Percentiles rank a stretch among this genome's conserved stretches.
Conservation (phyloP, 371 early-diverging fungal species). For the Mucor velutinosus region DNA sequence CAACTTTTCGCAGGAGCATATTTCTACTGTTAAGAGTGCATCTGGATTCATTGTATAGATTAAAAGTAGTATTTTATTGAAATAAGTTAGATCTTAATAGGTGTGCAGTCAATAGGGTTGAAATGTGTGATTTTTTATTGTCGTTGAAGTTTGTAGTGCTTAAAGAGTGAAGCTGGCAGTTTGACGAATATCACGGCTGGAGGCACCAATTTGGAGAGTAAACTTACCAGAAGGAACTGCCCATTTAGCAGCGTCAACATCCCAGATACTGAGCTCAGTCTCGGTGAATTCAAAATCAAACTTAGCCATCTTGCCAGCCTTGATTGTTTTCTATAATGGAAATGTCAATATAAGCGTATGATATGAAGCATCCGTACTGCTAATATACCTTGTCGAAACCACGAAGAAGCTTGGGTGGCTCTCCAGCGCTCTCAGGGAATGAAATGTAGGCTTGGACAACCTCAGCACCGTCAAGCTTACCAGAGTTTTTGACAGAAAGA, state of each 20-base stretch:
- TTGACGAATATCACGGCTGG: constrained; percentile 52
- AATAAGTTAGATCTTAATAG: not conserved
- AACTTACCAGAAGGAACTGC: constrained; percentile 46
- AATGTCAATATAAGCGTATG: not conserved
- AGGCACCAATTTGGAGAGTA: constrained; percentile 51
- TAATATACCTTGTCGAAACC: constrained; percentile 54
- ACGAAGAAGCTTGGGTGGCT: constrained; percentile 57
- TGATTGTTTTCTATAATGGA: constrained; percentile 12
- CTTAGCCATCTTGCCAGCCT: constrained; percentile 8
- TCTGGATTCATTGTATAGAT: not conserved
- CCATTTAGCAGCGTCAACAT: constrained; percentile 36
- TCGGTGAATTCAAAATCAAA: constrained; percentile 40
- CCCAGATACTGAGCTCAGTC: constrained; percentile 53
- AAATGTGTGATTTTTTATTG: not conserved
- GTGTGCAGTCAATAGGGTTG: not conserved
- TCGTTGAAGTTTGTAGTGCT: not conserved
- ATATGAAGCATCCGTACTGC: not conserved
- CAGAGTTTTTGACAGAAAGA: constrained; percentile 51
- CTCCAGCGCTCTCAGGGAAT: constrained; percentile 47
- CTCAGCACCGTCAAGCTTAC: constrained; percentile 54
- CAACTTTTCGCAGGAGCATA: not conserved
- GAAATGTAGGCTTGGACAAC: constrained; percentile 60
- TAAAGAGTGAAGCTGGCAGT: constrained; percentile 20
- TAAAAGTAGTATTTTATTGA: not conserved
- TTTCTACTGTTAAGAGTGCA: not conserved